These are phyloP conservation scores for Russula earlei DNA, from an alignment of 768 basidiomycete species.

Conservation along the genomic window DNA sequence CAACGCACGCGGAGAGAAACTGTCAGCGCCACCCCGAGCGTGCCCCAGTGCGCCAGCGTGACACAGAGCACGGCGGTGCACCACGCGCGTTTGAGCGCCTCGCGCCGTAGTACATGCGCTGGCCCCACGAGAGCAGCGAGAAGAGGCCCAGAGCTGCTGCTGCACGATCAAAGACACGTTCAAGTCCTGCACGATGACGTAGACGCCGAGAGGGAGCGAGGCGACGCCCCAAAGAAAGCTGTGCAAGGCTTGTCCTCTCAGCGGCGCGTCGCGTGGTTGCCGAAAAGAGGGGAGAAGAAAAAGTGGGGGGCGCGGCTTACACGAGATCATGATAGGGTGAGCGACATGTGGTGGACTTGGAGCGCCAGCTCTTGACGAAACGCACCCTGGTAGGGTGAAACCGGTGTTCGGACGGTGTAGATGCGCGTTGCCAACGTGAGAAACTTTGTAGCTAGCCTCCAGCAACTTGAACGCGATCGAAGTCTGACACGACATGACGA, in stretches of 20 bases:
- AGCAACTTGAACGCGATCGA: too few species aligned
- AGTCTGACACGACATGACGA: too few species aligned
- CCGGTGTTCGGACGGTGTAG: too few species aligned
- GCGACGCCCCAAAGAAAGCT: constrained; percentile 57
- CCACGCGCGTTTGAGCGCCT: constrained; percentile 29
- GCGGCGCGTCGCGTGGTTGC: too few species aligned
- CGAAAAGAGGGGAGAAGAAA: too few species aligned
- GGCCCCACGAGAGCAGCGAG: constrained; percentile 52
- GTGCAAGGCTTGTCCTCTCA: background rate
- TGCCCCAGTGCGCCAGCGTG: constrained; percentile 39
- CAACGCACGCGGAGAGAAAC: constrained; percentile 44
- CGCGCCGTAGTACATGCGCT: constrained; percentile 62
- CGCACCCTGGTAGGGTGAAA: too few species aligned
- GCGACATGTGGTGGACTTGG: constrained; percentile 59
- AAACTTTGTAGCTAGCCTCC: too few species aligned
- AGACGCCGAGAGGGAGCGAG: constrained; percentile 55
- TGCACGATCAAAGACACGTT: constrained; percentile 67
- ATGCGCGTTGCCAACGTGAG: too few species aligned
- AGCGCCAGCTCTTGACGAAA: constrained; percentile 63
- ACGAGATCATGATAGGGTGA: constrained; percentile 60
- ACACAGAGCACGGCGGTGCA: constrained; percentile 31
- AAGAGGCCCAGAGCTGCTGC: constrained; percentile 52
- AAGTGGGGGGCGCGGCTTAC: constrained; percentile 26
- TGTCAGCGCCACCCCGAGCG: constrained; percentile 50
- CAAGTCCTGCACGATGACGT: constrained; percentile 51